Evolutionary conservation across 306 rosid genomes (phyloP), one percentile per base, ranked within the genome.

Genomic region (Hippophae gyantsensis): DNA sequence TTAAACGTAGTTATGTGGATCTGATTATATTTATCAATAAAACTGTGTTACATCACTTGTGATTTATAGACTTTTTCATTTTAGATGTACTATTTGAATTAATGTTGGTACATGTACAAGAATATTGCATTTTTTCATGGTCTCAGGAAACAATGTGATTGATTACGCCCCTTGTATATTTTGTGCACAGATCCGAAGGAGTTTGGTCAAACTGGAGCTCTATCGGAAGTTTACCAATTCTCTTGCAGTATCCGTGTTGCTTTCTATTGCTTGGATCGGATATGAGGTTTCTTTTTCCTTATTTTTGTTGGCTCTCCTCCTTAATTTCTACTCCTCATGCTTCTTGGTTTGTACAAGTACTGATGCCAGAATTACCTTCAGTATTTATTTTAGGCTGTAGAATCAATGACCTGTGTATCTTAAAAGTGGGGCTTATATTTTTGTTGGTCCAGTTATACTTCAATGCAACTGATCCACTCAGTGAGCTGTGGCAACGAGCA

Each of bases 141-240:
- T 7, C 38, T 4, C 38, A 32, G 38, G 38, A 2, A 27, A 32
- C 38, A 32, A 32, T 32, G 38, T 2, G 38, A 32, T 59, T 72
- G 65, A 57, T 47, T 55, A 38, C 38, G 65, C 50, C 56, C 25
- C 43, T 60, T 58, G 60, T 52, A 42, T 27, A 52, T 56, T 51
- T 10, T 52, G 42, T 68, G 57, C 51, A n/a, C 84, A 85, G 89
- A 71, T 74, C 48, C 82, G 89, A 41, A 76, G 80, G 78, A 82
- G 79, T 73, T 56, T 72, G 49, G 82, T 76, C 57, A 86, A 86
- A 74, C 89, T 86, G 63, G 86, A 86, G 74, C 67, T 86, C 62
- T 86, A 86, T 84, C 72, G 89, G 73, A 86, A 78, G 60, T 86
- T 86, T 71, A 82, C 94, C 18, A 82, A 86, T 76, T 72, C 74